Evolutionary conservation across 1,284 basidiomycete genomes (phyloP), one percentile per base, ranked within the genome.

Genomic region (Trametes sp.): DNA sequence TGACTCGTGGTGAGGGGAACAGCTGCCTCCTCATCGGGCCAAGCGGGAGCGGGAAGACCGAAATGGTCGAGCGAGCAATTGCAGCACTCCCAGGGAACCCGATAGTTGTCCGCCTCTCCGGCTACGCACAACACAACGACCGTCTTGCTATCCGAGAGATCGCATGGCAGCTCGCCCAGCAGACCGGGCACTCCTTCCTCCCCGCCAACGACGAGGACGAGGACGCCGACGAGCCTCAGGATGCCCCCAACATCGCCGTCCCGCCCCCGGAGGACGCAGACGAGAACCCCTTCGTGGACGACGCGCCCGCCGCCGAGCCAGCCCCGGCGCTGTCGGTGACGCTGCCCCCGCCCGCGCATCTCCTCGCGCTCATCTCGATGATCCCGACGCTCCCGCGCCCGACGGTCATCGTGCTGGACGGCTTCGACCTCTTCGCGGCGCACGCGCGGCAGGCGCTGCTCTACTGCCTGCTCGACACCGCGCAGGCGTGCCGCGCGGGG

Each of bases 71-170:
- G 62, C 74, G 77, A 44, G 88, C 84, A 31, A 75, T 93, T 21
- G 68, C 75, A 16, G 65, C 78, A 29, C 69, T 87, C 33, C 64
- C 79, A 0, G 73, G 74, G 48, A 78, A 79, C 38, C 87, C 93
- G 0, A 88, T 97, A 61, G 75, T 95, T 42, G 84, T 98, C 51
- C 88, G 89, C 0, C 81, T 98, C 1, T 94, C 91, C n/a, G 96
- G 95, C 0, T 86, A 93, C 75, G 85, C 89, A 0, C 95, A 98
- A 68, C 86, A 84, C 29, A 94, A 89, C 52, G 96, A 98, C 73
- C 84, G 92, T 29, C 80, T 94, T 4, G 96, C 96, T n/a, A 87
- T 98, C 74, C 87, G 90, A n/a, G 94, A 97, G 76, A 93, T 98
- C 69, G 94, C 94, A 0, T 81, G 89, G 57, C 96, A 98, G 71